Base-by-base conservation (phyloP, 2,329 filamentous ascomycete species). In the Aspergillus sp. region DNA sequence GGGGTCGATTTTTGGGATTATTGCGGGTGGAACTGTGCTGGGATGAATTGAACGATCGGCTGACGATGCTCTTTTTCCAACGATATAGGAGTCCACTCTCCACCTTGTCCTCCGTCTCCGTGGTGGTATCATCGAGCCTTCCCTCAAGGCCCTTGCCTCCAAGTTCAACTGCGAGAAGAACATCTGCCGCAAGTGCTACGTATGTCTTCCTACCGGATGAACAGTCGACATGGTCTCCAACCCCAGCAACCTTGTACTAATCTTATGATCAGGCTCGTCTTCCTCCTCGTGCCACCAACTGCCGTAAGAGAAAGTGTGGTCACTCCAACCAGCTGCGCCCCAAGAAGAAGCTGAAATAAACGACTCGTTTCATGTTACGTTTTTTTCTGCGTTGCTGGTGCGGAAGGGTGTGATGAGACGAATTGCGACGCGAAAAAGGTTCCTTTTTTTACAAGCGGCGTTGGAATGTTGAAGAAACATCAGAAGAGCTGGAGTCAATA, bases 151-250 rank as follows among this genome's bases (percentile, higher is more conserved):
- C 71, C 89, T 98, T 67, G 93, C 93, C 77, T 93, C 89, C 85
- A 97, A 97, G 87, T 98, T 96, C 88, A 98, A 99, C 90, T 98
- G 93, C 90, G 95, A 98, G 72, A 97, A 97, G 90, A 93, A 93
- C 90, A 96, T 98, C 83, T 98, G 95, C 91, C 93, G 95, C 87
- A 98, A 99, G 90, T 99, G 95, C 90, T 98, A 98, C 83, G 91
- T 95, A 88, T 73, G 90, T 88, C 52, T 43, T 17, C 33, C 33
- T 23, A 3, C 23, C 45, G 31, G 58, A 27, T 45, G 17, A n/a
- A 17, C 27, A 35, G 7, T 35, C 25, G 25, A 33, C 2, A 11
- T 15, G 19, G 9, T 44, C 25, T 41, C 17, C 43, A 15, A 25
- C 6, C 37, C 23, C 12, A 8, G 6, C n/a, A 35, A 35, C 15